Percentiles rank a stretch among this genome's conserved stretches.
These are phyloP conservation scores for Hibiscus trionum DNA, from an alignment of 345 rosid genomes.

Conservation along the genomic window DNA sequence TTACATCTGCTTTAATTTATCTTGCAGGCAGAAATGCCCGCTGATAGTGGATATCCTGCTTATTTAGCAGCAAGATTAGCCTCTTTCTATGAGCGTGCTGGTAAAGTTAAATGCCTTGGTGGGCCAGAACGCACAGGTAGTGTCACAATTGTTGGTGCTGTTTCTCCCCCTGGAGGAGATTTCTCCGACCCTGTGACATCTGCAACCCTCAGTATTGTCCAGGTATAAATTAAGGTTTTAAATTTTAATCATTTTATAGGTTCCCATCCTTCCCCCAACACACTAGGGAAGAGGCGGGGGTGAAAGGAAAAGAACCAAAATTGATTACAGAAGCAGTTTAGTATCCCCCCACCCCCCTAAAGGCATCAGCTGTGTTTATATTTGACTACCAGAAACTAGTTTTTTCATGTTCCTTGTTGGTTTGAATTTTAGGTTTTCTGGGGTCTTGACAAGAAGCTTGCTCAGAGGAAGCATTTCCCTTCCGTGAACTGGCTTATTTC, in stretches of 20 bases:
- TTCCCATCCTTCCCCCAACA: no score
- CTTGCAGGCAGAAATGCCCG: constrained; percentile 99
- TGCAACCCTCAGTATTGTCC: constrained; percentile 99
- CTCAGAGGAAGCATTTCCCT: constrained; percentile 99
- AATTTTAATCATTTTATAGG: no score
- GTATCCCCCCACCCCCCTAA: not conserved
- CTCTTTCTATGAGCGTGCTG: constrained; percentile 98
- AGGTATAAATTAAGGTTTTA: constrained; percentile 39
- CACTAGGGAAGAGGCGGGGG: no score
- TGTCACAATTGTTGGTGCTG: constrained; percentile 99
- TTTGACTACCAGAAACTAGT: no score
- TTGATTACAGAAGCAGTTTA: not conserved
- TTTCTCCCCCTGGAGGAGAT: constrained; percentile 99
- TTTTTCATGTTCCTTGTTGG: not conserved
- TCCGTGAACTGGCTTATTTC: constrained; percentile 99
- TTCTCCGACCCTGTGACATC: constrained; percentile 99
- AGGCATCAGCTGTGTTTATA: not conserved
- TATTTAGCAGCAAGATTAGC: constrained; percentile 98
- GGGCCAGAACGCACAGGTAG: constrained; percentile 97
- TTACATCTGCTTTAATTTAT: constrained; percentile 16
- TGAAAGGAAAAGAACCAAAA: no score
- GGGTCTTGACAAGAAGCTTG: constrained; percentile 99
- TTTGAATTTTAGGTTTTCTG: constrained; percentile 77
- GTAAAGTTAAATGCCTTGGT: constrained; percentile 98
- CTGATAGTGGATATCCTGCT: constrained; percentile 99